Conservation (phyloP, 306 rosid species). For the Herpetospermum pedunculosum region DNA sequence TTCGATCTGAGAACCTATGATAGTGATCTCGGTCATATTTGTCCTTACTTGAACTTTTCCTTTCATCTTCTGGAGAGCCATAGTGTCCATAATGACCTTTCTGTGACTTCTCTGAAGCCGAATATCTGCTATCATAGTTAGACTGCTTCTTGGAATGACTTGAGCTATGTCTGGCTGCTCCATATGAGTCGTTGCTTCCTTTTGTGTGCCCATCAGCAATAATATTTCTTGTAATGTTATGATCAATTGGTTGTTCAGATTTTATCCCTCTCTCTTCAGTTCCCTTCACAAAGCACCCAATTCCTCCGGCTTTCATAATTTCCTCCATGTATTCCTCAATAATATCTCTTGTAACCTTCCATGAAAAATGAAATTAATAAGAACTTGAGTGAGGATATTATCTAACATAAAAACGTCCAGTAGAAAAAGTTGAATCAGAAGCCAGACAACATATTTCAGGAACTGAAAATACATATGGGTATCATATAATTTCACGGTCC, state of each 20-base stretch:
- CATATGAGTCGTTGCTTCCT: constrained; percentile 21
- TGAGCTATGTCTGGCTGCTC: constrained; percentile 19
- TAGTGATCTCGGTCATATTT: constrained; percentile 21
- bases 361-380: not conserved
- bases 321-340: constrained; percentile 83
- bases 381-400: not conserved
- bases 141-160: constrained; percentile 24
- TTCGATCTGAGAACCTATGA: constrained; percentile 45
- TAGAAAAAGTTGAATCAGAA: not conserved
- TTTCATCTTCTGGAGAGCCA: constrained; percentile 25
- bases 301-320: constrained; percentile 58
- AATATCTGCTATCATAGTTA: constrained; percentile 15
- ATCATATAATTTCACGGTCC: not conserved
- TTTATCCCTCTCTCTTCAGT: constrained; percentile 26
- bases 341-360: constrained; percentile 66
- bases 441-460: not conserved
- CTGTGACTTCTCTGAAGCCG: constrained; percentile 20
- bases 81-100: constrained; percentile 19
- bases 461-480: not conserved
- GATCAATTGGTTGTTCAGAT: constrained; percentile 22
- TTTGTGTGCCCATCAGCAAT: constrained; percentile 24
- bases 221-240: constrained; percentile 10
- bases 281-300: constrained; percentile 46
- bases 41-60: constrained; percentile 11
- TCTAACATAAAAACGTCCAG: not conserved